Percentiles rank a stretch among this genome's conserved stretches.
Evolutionary conservation across 1,284 basidiomycete genomes (phyloP).

Genomic region (Leccinum subrobustum): DNA sequence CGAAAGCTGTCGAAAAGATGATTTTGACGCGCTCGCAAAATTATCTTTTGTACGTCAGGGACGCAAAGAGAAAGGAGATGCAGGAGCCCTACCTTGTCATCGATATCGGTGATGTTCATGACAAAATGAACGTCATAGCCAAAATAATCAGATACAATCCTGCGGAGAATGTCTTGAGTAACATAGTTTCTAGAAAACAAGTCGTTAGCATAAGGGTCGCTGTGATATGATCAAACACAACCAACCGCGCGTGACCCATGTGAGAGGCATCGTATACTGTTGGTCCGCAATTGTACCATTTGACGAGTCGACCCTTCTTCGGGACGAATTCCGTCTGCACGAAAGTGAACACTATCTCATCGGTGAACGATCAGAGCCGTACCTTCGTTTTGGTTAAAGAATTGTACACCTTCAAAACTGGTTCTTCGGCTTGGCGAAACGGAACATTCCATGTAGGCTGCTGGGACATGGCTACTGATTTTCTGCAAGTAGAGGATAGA

Average conservation of each 20-base stretch:
- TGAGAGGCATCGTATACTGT: constrained; percentile 99
- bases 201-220: constrained; percentile 13
- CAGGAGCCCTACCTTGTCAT: constrained; percentile 84
- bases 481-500: constrained; percentile 4
- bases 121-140: constrained; percentile 98
- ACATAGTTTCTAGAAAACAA: constrained; percentile 82
- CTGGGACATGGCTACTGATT: constrained; percentile 35
- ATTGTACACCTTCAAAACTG: constrained; percentile 87
- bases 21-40: constrained; percentile 83
- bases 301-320: constrained; percentile 79
- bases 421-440: constrained; percentile 48
- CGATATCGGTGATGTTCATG: constrained; percentile 99
- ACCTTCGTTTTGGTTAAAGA: constrained; percentile 93
- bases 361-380: constrained; percentile 25
- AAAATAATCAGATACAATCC: constrained; percentile 95
- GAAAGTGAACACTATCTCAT: constrained; percentile 6
- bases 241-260: constrained; percentile 97
- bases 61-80: constrained; percentile 7
- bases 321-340: constrained; percentile 75
- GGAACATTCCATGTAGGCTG: constrained; percentile 62
- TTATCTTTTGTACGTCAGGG: constrained; percentile 62
- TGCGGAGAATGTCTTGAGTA: constrained; percentile 92
- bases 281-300: constrained; percentile 99
- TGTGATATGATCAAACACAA: constrained; percentile 9
- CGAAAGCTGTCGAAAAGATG: constrained; percentile 74